Evolutionary conservation across 2,329 filamentous ascomycete species (phyloP).

Genomic region (Aspergillus viridinutans): DNA sequence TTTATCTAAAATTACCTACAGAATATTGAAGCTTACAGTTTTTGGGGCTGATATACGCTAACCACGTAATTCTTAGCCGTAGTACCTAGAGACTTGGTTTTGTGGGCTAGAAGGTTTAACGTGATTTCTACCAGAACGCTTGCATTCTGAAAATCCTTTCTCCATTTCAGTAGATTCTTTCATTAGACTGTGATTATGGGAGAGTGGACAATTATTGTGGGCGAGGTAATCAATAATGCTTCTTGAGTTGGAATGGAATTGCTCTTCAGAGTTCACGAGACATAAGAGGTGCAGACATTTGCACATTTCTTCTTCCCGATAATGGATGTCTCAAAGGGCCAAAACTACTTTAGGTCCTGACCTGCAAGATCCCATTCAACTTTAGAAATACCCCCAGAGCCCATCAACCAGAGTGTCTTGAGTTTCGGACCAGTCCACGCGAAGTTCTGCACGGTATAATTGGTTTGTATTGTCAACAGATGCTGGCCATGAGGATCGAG

Average conservation of each 20-base stretch:
- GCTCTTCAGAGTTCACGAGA: background rate
- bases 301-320: background rate
- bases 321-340: background rate
- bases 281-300: background rate
- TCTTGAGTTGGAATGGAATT: background rate
- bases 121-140: background rate
- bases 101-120: background rate
- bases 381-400: slow-evolving; percentile 35
- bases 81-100: background rate
- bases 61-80: background rate
- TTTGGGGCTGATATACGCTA: background rate
- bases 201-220: background rate
- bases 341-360: slow-evolving; percentile 21
- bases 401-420: slow-evolving; percentile 40
- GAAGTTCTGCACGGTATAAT: slow-evolving; percentile 44
- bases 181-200: background rate
- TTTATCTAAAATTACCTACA: background rate
- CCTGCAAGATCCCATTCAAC: slow-evolving; percentile 37
- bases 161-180: background rate
- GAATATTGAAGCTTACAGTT: background rate
- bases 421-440: slow-evolving; percentile 39
- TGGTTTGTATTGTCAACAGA: slow-evolving; percentile 40
- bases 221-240: background rate
- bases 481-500: slow-evolving; percentile 36
- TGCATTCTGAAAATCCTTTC: background rate